A percentile compares a stretch with the other conserved stretches of the same genome.
phyloP scores from a whole-genome alignment of 2,329 filamentous ascomycete species.

The Diaporthe humulicola region DNA sequence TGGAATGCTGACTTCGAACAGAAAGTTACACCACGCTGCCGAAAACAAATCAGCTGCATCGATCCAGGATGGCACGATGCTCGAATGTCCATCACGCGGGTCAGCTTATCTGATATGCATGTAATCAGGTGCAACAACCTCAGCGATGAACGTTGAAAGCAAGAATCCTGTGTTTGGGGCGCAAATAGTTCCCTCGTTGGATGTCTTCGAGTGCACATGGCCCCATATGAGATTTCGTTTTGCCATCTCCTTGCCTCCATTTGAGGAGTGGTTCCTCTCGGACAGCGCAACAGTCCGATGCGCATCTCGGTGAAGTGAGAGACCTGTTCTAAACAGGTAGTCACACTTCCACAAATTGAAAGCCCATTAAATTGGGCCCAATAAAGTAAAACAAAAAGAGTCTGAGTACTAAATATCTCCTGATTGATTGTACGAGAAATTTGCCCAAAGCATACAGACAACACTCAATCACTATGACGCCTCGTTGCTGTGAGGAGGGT shows the following conservation, averaged over 20 bases:
- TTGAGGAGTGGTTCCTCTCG: background rate
- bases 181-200: too few relatives aligned
- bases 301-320: background rate
- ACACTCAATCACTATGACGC: too few relatives aligned
- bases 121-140: background rate
- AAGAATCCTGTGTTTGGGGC: too few relatives aligned
- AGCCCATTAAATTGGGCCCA: background rate
- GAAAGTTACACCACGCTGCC: background rate
- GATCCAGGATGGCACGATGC: background rate
- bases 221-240: background rate
- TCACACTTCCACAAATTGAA: background rate
- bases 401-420: background rate
- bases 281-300: background rate
- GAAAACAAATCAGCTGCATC: background rate
- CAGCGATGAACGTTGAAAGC: background rate
- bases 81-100: slow-evolving; percentile 3
- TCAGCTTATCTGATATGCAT: background rate
- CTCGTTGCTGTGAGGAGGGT: too few relatives aligned
- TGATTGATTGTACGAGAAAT: background rate
- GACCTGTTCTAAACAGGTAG: background rate
- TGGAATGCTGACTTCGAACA: too few relatives aligned
- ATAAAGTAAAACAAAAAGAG: background rate
- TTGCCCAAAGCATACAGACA: too few relatives aligned
- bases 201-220: background rate
- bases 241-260: too few relatives aligned